Conservation (phyloP, 2,329 filamentous ascomycete genomes). For the Apiospora phragmitis region DNA sequence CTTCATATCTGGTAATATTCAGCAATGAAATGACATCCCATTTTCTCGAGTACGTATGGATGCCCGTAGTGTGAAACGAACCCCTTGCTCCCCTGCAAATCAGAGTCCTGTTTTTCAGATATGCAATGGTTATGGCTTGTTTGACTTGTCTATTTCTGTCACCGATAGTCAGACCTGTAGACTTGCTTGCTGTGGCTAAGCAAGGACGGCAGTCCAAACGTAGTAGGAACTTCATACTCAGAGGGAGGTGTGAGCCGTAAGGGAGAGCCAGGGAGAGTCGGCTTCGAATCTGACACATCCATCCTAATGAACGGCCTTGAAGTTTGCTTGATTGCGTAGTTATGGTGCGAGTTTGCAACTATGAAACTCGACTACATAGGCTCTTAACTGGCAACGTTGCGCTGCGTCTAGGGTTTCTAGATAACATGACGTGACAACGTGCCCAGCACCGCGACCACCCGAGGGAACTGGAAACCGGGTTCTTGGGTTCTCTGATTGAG, state of each 20-base stretch:
- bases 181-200: background rate
- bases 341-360: background rate
- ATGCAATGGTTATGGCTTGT: background rate
- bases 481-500: background rate
- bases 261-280: too few species aligned
- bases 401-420: background rate
- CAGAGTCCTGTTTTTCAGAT: background rate
- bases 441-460: background rate
- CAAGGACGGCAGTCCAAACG: too few species aligned
- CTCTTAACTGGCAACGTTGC: background rate
- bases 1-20: background rate
- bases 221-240: too few species aligned
- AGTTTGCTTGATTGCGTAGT: background rate
- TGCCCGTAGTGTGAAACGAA: background rate
- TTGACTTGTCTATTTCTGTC: background rate
- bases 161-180: background rate
- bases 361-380: background rate
- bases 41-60: background rate
- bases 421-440: background rate
- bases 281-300: too few species aligned
- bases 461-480: background rate
- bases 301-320: background rate
- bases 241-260: too few species aligned
- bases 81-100: background rate
- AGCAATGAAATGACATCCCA: background rate